Conservation (phyloP, 805 yeast genomes). For the Teunomyces cretensis region DNA sequence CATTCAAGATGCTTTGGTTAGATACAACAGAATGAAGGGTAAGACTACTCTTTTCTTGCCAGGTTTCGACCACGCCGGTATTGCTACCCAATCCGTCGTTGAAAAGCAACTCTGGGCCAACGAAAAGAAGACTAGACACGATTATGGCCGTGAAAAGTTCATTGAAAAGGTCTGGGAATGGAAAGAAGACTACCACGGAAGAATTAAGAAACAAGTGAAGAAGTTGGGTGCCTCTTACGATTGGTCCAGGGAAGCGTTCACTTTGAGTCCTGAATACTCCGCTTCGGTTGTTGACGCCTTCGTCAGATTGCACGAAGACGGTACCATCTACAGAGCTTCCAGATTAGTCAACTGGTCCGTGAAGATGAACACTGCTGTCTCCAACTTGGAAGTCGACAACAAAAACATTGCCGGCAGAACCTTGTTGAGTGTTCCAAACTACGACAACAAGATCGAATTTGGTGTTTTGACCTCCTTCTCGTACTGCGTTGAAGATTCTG, state of each 20-base stretch:
- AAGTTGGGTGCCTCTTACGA: conserved; percentile 95
- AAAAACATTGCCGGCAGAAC: conserved; percentile 85
- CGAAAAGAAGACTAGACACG: conserved; percentile 89
- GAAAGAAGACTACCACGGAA: conserved; percentile 90
- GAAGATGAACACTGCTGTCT: conserved; percentile 88
- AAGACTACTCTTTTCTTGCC: conserved; percentile 90
- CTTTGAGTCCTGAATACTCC: conserved; percentile 75
- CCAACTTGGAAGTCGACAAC: conserved; percentile 94
- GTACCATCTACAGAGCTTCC: conserved; percentile 89
- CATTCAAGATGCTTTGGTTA: conserved; percentile 88
- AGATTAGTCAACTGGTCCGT: conserved; percentile 97
- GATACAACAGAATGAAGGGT: conserved; percentile 97
- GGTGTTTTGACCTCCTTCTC: conserved; percentile 97
- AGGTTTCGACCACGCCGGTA: conserved; percentile 99
- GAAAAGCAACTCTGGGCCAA: conserved; percentile 93
- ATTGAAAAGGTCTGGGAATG: conserved; percentile 93
- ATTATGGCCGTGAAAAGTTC: conserved; percentile 89
- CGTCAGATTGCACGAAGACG: conserved; percentile 89
- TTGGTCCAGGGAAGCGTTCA: conserved; percentile 93
- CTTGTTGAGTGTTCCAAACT: conserved; percentile 80
- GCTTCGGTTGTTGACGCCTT: conserved; percentile 89
- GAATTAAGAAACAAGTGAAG: conserved; percentile 81
- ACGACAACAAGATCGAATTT: conserved; percentile 86
- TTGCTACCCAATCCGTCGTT: conserved; percentile 97
- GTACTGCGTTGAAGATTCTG: conserved; percentile 80